These are phyloP conservation scores for Suhomyces emberorum DNA, from an alignment of 805 yeast species.

Conservation along the genomic window DNA sequence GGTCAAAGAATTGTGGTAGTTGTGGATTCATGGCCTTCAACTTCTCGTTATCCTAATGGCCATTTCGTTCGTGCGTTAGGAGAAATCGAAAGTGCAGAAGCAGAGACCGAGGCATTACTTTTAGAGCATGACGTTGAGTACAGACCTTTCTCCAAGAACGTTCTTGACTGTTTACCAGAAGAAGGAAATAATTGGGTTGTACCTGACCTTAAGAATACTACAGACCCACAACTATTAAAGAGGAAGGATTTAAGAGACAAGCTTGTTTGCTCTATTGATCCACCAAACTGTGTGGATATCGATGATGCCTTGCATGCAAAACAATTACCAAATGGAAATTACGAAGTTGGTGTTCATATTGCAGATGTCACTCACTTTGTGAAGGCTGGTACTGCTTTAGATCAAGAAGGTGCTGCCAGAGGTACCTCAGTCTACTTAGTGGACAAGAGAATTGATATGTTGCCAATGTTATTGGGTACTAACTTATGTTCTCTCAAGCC, in stretches of 20 bases:
- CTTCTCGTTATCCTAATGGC: slow-evolving; percentile 86
- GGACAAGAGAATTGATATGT: slow-evolving; percentile 98
- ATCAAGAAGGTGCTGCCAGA: slow-evolving; percentile 93
- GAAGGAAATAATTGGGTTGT: slow-evolving; percentile 95
- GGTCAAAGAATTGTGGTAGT: slow-evolving; percentile 91
- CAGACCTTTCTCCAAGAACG: slow-evolving; percentile 90
- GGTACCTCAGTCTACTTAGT: slow-evolving; percentile 97
- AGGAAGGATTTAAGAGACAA: slow-evolving; percentile 87
- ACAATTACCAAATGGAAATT: slow-evolving; percentile 83
- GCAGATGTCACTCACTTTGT: slow-evolving; percentile 99
- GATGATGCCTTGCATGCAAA: slow-evolving; percentile 96
- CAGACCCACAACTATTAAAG: slow-evolving; percentile 53
- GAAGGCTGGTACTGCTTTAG: slow-evolving; percentile 86
- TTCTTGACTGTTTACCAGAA: slow-evolving; percentile 83
- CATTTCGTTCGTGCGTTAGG: slow-evolving; percentile 91
- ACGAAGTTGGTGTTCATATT: slow-evolving; percentile 97
- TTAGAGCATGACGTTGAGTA: slow-evolving; percentile 96
- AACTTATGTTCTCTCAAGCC: slow-evolving; percentile 94
- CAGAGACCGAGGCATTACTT: slow-evolving; percentile 92
- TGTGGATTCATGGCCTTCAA: slow-evolving; percentile 87
- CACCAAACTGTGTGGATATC: slow-evolving; percentile 97
- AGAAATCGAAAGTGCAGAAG: slow-evolving; percentile 84
- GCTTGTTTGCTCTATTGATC: slow-evolving; percentile 92
- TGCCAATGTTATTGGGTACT: slow-evolving; percentile 92
- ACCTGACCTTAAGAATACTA: slow-evolving; percentile 56